These are phyloP conservation scores for Hericium coralloides DNA, from an alignment of 768 basidiomycete genomes.

Conservation along the genomic window DNA sequence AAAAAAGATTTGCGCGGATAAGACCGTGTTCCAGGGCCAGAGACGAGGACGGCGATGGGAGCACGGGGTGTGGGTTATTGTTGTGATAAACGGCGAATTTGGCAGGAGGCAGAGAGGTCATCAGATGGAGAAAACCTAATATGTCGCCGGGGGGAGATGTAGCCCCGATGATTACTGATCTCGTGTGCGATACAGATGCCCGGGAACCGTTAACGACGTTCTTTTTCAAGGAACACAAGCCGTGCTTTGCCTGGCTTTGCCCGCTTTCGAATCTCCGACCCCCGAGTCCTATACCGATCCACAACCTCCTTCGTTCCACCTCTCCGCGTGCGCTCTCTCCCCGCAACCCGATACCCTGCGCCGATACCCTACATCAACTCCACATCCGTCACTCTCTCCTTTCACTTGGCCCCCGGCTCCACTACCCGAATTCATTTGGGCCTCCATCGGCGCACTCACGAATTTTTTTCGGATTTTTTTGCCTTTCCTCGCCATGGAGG, in stretches of 20 bases:
- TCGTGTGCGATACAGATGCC: background rate
- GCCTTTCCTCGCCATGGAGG: slow-evolving; percentile 4
- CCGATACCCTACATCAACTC: background rate
- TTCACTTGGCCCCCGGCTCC: background rate
- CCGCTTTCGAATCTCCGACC: no score
- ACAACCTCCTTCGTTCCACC: background rate
- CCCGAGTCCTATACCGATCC: background rate
- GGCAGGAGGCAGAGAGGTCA: no score
- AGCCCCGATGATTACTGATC: no score
- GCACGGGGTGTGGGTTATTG: no score
- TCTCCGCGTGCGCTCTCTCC: background rate
- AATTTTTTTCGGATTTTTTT: background rate
- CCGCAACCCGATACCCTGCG: background rate
- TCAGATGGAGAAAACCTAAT: no score
- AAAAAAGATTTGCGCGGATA: no score
- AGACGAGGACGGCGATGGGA: no score
- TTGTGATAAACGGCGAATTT: no score
- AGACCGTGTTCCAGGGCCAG: no score
- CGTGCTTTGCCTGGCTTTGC: no score
- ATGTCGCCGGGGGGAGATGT: no score
- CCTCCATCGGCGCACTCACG: background rate
- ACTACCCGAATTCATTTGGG: background rate
- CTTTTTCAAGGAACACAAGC: no score
- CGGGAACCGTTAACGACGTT: background rate
- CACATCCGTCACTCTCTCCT: background rate